Percentiles rank a stretch among this genome's conserved stretches.
Evolutionary conservation across 805 yeast species (phyloP).

Genomic region (Metschnikowia peoriensis): DNA sequence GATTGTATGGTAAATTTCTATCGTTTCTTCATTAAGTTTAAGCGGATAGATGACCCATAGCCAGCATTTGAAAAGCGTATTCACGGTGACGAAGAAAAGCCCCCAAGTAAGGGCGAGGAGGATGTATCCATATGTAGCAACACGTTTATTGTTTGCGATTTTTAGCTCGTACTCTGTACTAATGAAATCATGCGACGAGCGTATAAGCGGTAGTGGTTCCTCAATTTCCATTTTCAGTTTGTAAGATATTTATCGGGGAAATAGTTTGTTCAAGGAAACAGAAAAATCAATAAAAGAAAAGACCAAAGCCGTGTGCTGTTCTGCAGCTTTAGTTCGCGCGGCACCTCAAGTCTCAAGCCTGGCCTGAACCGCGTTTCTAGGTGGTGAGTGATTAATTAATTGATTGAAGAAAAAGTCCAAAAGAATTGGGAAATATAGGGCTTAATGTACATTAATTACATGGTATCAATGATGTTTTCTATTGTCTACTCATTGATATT

Average conservation of each 20-base stretch:
- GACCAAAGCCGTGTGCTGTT: too few species aligned
- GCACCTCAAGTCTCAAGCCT: too few species aligned
- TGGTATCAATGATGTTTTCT: background rate
- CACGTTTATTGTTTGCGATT: background rate
- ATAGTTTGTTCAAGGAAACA: too few species aligned
- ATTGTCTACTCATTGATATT: conserved; percentile 22
- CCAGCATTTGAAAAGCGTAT: conserved; percentile 39
- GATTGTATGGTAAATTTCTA: conserved; percentile 14
- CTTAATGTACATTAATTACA: background rate
- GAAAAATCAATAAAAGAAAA: too few species aligned
- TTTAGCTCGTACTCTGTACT: conserved; percentile 3
- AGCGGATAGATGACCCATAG: conserved; percentile 32
- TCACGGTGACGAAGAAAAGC: conserved; percentile 31
- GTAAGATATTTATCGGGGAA: background rate
- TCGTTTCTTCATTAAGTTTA: conserved; percentile 8
- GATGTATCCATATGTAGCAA: conserved; percentile 28
- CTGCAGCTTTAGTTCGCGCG: too few species aligned
- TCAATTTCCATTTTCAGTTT: conserved; percentile 4
- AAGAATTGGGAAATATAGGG: too few species aligned
- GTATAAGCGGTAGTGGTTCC: conserved; percentile 19
- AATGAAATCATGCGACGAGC: conserved; percentile 8
- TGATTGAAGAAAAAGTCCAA: background rate
- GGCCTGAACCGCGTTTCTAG: too few species aligned
- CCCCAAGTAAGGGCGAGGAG: conserved; percentile 31
- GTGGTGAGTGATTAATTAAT: too few species aligned